Conservation (phyloP, 176 grass and related monocot species). For the Cenchrus americanus region DNA sequence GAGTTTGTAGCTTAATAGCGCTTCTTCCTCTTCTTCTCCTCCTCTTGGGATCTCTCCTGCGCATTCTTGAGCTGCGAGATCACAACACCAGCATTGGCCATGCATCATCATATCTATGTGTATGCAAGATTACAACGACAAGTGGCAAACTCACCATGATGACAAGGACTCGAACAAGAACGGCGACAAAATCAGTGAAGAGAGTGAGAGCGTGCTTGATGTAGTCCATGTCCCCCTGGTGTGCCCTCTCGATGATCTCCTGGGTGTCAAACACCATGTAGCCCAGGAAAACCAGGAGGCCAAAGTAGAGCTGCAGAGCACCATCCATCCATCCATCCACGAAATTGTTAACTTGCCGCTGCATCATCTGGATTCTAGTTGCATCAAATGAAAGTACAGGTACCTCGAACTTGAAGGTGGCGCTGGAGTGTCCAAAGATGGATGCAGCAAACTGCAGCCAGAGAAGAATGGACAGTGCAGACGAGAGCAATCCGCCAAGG, state of each 20-base stretch:
- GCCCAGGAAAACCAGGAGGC: conserved; percentile 68
- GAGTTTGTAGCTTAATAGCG: conserved; percentile 28
- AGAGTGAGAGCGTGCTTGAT: conserved; percentile 72
- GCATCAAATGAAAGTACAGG: neutral
- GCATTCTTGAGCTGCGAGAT: conserved; percentile 61
- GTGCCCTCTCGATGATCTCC: conserved; percentile 74
- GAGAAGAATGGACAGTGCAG: conserved; percentile 65
- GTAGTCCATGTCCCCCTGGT: conserved; percentile 65
- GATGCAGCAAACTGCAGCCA: conserved; percentile 72
- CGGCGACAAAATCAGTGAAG: conserved; percentile 70
- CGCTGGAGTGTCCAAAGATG: conserved; percentile 55
- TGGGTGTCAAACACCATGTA: conserved; percentile 81
- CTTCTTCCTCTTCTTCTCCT: conserved; percentile 67
- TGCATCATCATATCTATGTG: neutral
- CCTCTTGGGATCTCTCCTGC: conserved; percentile 56
- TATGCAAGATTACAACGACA: neutral
- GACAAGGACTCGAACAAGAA: conserved; percentile 65
- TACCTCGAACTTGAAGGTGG: conserved; percentile 66
- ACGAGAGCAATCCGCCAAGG: conserved; percentile 62
- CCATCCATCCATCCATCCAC: neutral
- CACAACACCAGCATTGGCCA: neutral
- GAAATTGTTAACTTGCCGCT: no score
- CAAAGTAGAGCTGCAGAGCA: conserved; percentile 64
- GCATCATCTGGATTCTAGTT: no score
- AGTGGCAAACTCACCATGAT: conserved; percentile 58